Base-by-base conservation (phyloP, 1,284 basidiomycete species). In the Mycena sp. region DNA sequence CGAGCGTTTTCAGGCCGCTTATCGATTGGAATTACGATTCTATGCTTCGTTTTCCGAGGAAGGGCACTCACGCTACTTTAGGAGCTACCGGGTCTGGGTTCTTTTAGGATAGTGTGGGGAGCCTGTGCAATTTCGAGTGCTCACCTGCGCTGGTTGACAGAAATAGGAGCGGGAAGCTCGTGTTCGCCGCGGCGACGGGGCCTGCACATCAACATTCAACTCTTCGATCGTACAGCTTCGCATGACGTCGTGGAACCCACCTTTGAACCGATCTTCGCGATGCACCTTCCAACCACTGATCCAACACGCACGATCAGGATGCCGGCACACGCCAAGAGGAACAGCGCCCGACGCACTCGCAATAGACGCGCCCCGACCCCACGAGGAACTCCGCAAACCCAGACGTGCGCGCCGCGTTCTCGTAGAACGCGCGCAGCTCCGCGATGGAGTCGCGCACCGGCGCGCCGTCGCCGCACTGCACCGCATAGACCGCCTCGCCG, bases 391-490 rank as follows among this genome's bases (percentile, higher is more conserved):
- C 55, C 9, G 53, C 54, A 25, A 67, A 64, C 40, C 55, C 37
- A 14, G 67, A 69, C 17, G 59, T 56, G 23, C 32, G 38, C 35
- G 60, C 61, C 6, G 65, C 55, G 21, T 58, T 59, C 21, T 48
- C 26, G 19, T 53, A 63, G 38, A 51, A 64, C 23, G 37, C 58
- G 14, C n/a, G 30, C 40, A 67, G 16, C 44, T 67, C 32, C 7
- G 40, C 58, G 26, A 69, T 19, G 5, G 67, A 55, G 64, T 67
- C 58, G 44, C 49, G 53, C 40, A 70, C 58, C 30, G 52, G 56
- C 9, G 71, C 71, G 21, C 68, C 72, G 58, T 76, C 74, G 21
- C 71, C 70, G 58, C 74, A 75, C 45, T 52, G 32, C 21, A 65
- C 45, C 4, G 66, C 66, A 37, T 72, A 61, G 3, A 65, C 46